phyloP scores from a whole-genome alignment of 1,139 yeast species.

The Nadsonia commutata region DNA sequence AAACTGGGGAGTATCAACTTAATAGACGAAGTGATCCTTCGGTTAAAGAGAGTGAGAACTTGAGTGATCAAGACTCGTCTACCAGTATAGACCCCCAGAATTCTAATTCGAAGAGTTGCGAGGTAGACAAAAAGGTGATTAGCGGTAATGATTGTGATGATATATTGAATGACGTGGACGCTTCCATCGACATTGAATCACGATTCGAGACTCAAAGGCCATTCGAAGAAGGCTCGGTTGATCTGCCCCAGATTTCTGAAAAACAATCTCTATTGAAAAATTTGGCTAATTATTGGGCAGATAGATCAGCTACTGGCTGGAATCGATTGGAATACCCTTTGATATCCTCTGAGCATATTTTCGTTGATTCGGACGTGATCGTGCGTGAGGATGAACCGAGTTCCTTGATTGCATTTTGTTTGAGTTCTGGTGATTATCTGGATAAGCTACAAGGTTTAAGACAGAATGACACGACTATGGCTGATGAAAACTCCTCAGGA shows the following conservation, averaged over 20 bases:
- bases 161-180: not conserved
- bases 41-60: not conserved
- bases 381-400: constrained; percentile 96
- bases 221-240: constrained; percentile 8
- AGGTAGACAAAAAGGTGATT: constrained; percentile 3
- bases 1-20: not conserved
- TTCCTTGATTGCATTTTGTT: constrained; percentile 82
- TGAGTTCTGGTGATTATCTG: constrained; percentile 69
- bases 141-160: constrained; percentile 1
- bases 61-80: not conserved
- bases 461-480: constrained; percentile 9
- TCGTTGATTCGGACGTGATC: constrained; percentile 86
- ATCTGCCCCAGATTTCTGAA: constrained; percentile 35
- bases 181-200: too few species aligned
- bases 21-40: not conserved
- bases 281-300: constrained; percentile 91
- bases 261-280: constrained; percentile 68
- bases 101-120: not conserved
- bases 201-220: too few species aligned
- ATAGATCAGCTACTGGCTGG: constrained; percentile 91
- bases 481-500: constrained; percentile 6
- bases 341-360: constrained; percentile 59
- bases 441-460: constrained; percentile 37
- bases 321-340: constrained; percentile 80
- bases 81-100: not conserved